phyloP scores from a whole-genome alignment of 2,329 filamentous ascomycete genomes.

The Curvularia verruculosa region DNA sequence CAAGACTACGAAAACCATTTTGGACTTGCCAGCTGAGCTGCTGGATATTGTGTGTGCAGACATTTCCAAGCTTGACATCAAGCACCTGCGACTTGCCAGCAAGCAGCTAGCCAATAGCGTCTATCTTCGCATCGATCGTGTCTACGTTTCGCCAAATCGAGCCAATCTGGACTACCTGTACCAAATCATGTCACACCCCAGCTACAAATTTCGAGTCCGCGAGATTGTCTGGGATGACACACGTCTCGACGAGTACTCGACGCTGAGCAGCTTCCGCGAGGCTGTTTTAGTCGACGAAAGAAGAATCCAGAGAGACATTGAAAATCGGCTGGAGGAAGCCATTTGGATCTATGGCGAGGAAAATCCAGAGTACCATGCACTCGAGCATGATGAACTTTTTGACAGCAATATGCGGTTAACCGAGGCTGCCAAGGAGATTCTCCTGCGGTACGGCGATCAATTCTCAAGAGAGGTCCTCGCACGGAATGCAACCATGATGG shows the following conservation, averaged over 20 bases:
- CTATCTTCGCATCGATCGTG: conserved; percentile 41
- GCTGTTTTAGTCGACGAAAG: conserved; percentile 27
- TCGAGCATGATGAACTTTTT: conserved; percentile 22
- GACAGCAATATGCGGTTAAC: conserved; percentile 18
- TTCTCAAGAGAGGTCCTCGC: conserved; percentile 24
- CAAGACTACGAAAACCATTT: conserved; percentile 26
- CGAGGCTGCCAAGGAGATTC: conserved; percentile 23
- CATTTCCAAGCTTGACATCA: conserved; percentile 29
- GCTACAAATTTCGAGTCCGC: conserved; percentile 37
- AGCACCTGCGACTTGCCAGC: conserved; percentile 27
- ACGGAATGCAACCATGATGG: conserved; percentile 24
- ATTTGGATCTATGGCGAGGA: conserved; percentile 11
- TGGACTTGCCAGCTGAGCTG: conserved; percentile 30
- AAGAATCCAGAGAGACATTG: conserved; percentile 11
- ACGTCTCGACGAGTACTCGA: conserved; percentile 30
- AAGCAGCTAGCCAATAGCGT: conserved; percentile 24
- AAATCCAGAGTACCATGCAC: conserved; percentile 7
- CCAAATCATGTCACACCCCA: conserved; percentile 47
- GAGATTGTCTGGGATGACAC: conserved; percentile 54
- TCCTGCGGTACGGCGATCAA: conserved; percentile 21
- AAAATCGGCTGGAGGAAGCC: conserved; percentile 16
- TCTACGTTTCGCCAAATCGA: conserved; percentile 52
- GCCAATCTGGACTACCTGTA: conserved; percentile 49
- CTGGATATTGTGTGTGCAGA: conserved; percentile 22
- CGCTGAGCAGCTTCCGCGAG: conserved; percentile 16